Percentiles rank a stretch among this genome's conserved stretches.
Evolutionary conservation across 768 basidiomycete genomes (phyloP).

Genomic region (Leccinum arenicola): DNA sequence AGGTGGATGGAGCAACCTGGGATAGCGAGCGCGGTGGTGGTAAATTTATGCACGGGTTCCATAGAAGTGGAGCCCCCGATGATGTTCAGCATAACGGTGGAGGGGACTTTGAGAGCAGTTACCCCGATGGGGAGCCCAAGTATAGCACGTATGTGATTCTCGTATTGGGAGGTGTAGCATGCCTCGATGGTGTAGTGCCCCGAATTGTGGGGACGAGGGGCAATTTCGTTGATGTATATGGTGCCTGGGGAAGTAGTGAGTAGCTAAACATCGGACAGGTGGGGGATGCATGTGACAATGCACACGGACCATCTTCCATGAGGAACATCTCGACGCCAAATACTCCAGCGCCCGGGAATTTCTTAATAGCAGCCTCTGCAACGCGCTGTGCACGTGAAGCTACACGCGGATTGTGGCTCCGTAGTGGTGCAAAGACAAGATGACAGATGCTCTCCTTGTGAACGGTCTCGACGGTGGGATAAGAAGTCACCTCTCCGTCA

Average conservation of each 20-base stretch:
- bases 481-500: constrained; percentile 71
- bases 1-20: constrained; percentile 84
- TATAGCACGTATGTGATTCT: constrained; percentile 95
- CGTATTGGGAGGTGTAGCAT: constrained; percentile 94
- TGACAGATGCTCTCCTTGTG: constrained; percentile 94
- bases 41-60: constrained; percentile 53
- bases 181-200: constrained; percentile 99
- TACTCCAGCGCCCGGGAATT: constrained; percentile 84
- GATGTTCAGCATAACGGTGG: constrained; percentile 91
- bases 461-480: constrained; percentile 92
- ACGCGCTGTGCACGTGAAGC: constrained; percentile 59
- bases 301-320: constrained; percentile 66
- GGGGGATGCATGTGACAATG: constrained; percentile 15
- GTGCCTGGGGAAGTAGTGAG: constrained; percentile 44
- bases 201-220: constrained; percentile 96
- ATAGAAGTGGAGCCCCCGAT: constrained; percentile 77
- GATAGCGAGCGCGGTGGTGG: constrained; percentile 57
- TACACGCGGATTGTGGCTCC: constrained; percentile 55
- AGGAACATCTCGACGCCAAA: constrained; percentile 99
- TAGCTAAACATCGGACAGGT: not conserved
- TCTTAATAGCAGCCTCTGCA: constrained; percentile 78
- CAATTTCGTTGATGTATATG: constrained; percentile 93
- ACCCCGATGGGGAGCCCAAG: constrained; percentile 87
- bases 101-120: constrained; percentile 81
- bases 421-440: constrained; percentile 85